Evolutionary conservation across 2,329 filamentous ascomycete species (phyloP), one percentile per base, ranked within the genome.

Genomic region (Ustilaginoidea virens): DNA sequence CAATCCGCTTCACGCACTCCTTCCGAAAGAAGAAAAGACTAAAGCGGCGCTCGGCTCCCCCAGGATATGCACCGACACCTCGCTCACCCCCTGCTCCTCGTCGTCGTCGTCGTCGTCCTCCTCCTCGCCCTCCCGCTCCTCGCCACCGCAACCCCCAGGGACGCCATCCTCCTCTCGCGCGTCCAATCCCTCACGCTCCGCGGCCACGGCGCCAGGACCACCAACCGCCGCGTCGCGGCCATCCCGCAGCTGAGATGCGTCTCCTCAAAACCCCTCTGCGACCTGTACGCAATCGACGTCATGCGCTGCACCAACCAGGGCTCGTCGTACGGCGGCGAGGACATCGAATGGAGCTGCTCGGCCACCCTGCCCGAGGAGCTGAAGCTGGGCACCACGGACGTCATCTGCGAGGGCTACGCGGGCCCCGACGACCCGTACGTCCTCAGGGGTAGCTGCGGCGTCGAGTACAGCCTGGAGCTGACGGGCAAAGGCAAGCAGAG

Each of bases 231-330:
- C 37, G 69, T 85, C 21, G 47, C 74, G 14, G 60, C 87, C 15
- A 68, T 87, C 26, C 83, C 83, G 0, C 77, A 92, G 58, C 67
- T 94, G 10, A 69, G 62, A 44, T 94, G 87, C 58, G 56, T 78
- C 31, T 82, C 80, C 17, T 65, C 72, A 30, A 64, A 58, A 7
- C 60, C 62, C 30, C 52, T 79, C 33, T 80, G 75, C 60, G 52
- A 66, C 22, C 66, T 87, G 32, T 79, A 87, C 60, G 57, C 70
- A 16, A 58, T 92, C 36, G 80, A 92, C 41, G 60, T 78, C 9
- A 81, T 96, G 77, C 81, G 83, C 44, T 98, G 87, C 66, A 77
- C 68, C 36, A 96, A 96, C 57, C 66, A 78, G 35, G 90, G 87
- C 35, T 61, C 70, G 17, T 78, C 78, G 35, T 94, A 94, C 59